phyloP scores from a whole-genome alignment of 2,329 filamentous ascomycete species.

The Diaporthe capsici region DNA sequence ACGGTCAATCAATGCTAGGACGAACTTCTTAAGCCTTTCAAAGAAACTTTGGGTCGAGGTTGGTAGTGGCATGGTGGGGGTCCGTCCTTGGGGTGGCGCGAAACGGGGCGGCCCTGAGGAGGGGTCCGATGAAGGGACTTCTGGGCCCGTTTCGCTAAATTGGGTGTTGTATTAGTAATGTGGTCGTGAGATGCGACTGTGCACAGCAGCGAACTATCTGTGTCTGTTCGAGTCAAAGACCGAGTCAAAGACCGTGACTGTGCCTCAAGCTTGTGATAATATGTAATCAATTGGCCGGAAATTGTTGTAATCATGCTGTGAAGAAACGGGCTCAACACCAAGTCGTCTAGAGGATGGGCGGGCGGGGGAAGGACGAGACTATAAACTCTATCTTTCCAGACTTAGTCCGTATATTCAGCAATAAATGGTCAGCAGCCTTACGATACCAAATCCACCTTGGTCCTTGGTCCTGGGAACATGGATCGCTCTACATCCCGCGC shows the following conservation, averaged over 20 bases:
- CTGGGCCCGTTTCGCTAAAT: constrained; percentile 21
- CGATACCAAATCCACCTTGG: neutral
- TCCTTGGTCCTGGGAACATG: neutral
- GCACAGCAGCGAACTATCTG: constrained; percentile 10
- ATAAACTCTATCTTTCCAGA: constrained; percentile 1
- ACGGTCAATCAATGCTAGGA: constrained; percentile 37
- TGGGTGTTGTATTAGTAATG: constrained; percentile 26
- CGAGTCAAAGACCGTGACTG: neutral
- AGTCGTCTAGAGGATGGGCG: neutral
- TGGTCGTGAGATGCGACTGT: neutral
- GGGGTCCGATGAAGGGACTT: constrained; percentile 17
- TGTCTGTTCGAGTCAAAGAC: neutral
- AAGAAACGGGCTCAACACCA: constrained; percentile 1
- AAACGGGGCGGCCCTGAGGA: neutral
- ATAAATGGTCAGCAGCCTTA: neutral
- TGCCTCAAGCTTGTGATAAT: neutral
- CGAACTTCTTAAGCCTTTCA: constrained; percentile 29
- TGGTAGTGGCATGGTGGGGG: constrained; percentile 35
- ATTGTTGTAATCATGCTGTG: neutral
- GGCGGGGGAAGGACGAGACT: neutral
- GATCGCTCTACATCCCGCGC: neutral
- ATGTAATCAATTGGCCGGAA: neutral
- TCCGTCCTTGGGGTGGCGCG: neutral
- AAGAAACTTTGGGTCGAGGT: constrained; percentile 36
- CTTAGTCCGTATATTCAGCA: neutral